Evolutionary conservation across 805 yeast species (phyloP), one percentile per base, ranked within the genome.

Genomic region (Torulaspora indica): DNA sequence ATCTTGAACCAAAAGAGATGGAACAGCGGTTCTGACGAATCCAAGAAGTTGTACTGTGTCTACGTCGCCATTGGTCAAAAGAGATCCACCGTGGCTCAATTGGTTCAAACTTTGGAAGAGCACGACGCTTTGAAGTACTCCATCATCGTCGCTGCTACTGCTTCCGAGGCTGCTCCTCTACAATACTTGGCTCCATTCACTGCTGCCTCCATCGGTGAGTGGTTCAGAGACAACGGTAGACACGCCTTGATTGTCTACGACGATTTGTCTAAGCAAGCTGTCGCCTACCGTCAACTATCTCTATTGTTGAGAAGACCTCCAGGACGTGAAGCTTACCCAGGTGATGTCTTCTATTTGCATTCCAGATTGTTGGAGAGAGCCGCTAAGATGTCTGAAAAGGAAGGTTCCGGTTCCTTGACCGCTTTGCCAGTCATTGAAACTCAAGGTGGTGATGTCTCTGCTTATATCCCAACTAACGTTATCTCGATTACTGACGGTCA

Each of bases 161-260:
- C 99, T 61, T 93, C 98, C 54, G 98, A 93, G 81, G 98, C 98
- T 63, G 98, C 99, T 73, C 99, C 98, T 73, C 81, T 93, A 75
- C 99, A 93, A 81, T 93, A 89, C 81, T 77, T 93, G 72, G 98
- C 99, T 79, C 99, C 99, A 73, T 93, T 93, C 96, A 88, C 98
- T 63, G 99, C 90, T 61, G 85, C 95, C 72, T 95, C 99, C 68
- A 90, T 93, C 72, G 96, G 98, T 79, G 99, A 93, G 80, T 93
- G 98, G 98, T 93, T 93, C 95, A 88, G 98, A 82, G 99, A 93
- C 81, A 93, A 91, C 75, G 96, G 96, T 71, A 86, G 75, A 73
- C 98, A 93, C 76, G 95, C 98, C 64, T 78, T 91, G 77, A 93
- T 91, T 74, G 77, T 88, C 82, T 91, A 78, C 77, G 98, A 91